phyloP scores from a whole-genome alignment of 495 filamentous ascomycete species.

The Penicillium egyptiacum region DNA sequence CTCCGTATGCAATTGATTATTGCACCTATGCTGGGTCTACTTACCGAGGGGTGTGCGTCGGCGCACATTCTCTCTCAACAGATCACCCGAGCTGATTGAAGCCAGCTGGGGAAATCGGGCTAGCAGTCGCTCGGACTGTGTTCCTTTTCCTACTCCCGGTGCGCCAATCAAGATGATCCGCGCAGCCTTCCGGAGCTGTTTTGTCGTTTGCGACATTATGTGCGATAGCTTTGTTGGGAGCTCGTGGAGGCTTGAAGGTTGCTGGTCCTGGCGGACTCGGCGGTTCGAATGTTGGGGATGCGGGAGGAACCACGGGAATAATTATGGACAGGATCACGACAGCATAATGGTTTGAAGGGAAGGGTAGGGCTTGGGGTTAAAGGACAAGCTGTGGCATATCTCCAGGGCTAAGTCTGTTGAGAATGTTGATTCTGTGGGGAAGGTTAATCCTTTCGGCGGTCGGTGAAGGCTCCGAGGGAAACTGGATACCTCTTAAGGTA shows the following conservation, averaged over 20 bases:
- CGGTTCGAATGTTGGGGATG: conserved; percentile 6
- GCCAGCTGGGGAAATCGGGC: conserved; percentile 84
- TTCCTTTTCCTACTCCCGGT: conserved; percentile 91
- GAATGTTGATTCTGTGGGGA: conserved; percentile 27
- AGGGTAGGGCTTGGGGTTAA: neutral
- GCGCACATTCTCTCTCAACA: conserved; percentile 90
- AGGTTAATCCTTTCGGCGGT: conserved; percentile 35
- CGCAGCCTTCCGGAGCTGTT: conserved; percentile 73
- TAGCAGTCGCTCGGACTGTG: conserved; percentile 85
- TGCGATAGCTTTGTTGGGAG: neutral
- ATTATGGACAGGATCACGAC: neutral
- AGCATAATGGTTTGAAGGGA: conserved; percentile 1
- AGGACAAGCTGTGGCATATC: conserved; percentile 6
- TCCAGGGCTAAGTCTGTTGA: neutral
- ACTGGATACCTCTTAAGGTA: neutral
- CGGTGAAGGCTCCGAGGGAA: conserved; percentile 38
- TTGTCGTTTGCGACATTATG: conserved; percentile 30
- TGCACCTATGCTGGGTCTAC: conserved; percentile 11
- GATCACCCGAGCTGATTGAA: conserved; percentile 89
- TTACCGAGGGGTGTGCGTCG: conserved; percentile 80
- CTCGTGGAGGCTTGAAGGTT: neutral
- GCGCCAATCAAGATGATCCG: conserved; percentile 93
- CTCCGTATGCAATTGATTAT: neutral
- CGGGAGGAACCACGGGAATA: conserved; percentile 3
- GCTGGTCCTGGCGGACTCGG: conserved; percentile 1